Evolutionary conservation across 2,329 filamentous ascomycete genomes (phyloP).

Genomic region (Pyricularia grisea): DNA sequence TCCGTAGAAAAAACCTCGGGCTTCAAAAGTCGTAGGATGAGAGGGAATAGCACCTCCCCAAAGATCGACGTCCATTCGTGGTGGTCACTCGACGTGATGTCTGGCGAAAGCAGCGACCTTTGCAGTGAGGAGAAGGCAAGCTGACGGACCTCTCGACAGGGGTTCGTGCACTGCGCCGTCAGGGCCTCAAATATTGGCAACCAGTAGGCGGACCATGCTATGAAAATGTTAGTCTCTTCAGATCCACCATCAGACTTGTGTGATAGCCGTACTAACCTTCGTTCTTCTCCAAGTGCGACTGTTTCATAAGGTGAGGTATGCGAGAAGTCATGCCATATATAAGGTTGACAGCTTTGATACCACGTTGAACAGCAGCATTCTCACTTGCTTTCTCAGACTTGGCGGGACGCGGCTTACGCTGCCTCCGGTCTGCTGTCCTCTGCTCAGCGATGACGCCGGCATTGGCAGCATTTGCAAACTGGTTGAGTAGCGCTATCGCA

Average conservation of each 20-base stretch:
- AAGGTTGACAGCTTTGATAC: slow-evolving; percentile 69
- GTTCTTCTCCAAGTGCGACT: slow-evolving; percentile 81
- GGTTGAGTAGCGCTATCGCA: slow-evolving; percentile 73
- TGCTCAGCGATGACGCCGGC: slow-evolving; percentile 63
- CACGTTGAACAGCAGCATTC: slow-evolving; percentile 65
- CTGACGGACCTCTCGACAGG: slow-evolving; percentile 85
- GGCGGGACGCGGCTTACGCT: slow-evolving; percentile 15
- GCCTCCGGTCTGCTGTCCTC: slow-evolving; percentile 32
- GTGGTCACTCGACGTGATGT: slow-evolving; percentile 74
- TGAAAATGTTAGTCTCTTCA: slow-evolving; percentile 14
- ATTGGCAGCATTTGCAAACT: slow-evolving; percentile 78
- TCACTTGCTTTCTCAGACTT: slow-evolving; percentile 52
- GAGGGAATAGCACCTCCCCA: slow-evolving; percentile 82
- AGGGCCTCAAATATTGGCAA: slow-evolving; percentile 85
- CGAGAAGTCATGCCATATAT: slow-evolving; percentile 75
- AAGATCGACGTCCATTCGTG: slow-evolving; percentile 95
- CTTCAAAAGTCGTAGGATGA: slow-evolving; percentile 79
- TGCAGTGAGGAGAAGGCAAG: slow-evolving; percentile 82
- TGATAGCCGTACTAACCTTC: slow-evolving; percentile 48
- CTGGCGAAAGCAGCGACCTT: slow-evolving; percentile 72
- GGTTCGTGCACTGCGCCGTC: slow-evolving; percentile 85
- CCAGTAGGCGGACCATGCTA: slow-evolving; percentile 97
- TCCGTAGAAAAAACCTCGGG: slow-evolving; percentile 92
- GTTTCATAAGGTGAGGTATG: slow-evolving; percentile 79
- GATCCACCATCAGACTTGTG: not conserved